Evolutionary conservation across 202 grass and related monocot genomes (phyloP), one percentile per base, ranked within the genome.

Genomic region (Bolboschoenoplectus hybrid): DNA sequence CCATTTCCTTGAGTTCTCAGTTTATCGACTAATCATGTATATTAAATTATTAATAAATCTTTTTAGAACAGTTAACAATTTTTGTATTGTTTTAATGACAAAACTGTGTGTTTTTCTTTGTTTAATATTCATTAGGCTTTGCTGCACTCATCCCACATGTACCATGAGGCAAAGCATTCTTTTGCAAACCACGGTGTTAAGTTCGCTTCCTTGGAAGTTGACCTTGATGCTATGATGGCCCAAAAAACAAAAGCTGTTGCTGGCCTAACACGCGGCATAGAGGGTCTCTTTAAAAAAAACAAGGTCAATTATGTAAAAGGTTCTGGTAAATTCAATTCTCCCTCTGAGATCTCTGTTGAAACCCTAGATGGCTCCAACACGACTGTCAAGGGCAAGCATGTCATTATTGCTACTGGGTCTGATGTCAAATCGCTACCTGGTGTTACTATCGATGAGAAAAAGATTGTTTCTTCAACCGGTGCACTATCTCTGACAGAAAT

Each of bases 281-380:
- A 99, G 87, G 97, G 97, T n/a, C 92, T 99, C 46, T 92, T 99
- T 36, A 99, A 99, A 84, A 99, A 99, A 88, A 99, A 99, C 87
- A 99, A 99, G 78, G 97, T 99, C 19, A 91, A 76, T 51, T 99
- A 99, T 19, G 90, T 99, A 17, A 99, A 99, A 90, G 97, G 97
- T 40, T 90, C 64, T 69, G 93, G 97, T 46, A 99, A 96, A 81
- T 81, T 99, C 44, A 47, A 89, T 69, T 96, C 97, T 36, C 88
- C 97, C 17, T 99, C 93, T n/a, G 97, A 99, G 89, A 89, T 99
- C 11, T 96, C 92, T n/a, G 93, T 99, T 68, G 97, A 99, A 89
- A 91, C 90, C 82, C 60, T 88, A 66, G 93, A 99, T 84, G 97
- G 93, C 9, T 91, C 88, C 4, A 99, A 58, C 83, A 92, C 90